phyloP scores from a whole-genome alignment of 257 asterid genomes.

The Henckelia pumila region DNA sequence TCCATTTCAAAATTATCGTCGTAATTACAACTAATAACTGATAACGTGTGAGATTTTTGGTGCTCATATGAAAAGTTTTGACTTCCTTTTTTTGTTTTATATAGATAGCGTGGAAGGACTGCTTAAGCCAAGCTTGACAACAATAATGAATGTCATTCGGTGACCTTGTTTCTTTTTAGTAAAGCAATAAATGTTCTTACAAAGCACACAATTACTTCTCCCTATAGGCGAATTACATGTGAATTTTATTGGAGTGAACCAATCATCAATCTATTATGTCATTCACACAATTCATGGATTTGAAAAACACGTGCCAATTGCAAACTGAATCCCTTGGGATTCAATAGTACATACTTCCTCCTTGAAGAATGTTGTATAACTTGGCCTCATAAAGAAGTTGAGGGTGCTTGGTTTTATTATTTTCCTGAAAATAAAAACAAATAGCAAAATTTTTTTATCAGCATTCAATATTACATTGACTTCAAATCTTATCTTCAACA shows the following conservation, averaged over 20 bases:
- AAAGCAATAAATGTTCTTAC: conserved; percentile 8
- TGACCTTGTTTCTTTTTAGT: background rate
- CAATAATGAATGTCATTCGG: background rate
- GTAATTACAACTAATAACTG: conserved; percentile 3
- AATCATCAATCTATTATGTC: conserved; percentile 4
- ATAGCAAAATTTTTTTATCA: conserved; percentile 12
- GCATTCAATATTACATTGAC: conserved; percentile 10
- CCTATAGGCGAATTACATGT: background rate
- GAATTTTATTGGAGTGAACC: conserved; percentile 6
- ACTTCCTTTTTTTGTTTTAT: conserved; percentile 15
- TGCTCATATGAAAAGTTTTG: background rate
- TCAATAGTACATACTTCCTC: conserved; percentile 75
- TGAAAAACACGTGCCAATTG: conserved; percentile 21
- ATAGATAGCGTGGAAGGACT: background rate
- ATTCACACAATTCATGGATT: conserved; percentile 25
- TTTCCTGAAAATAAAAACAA: conserved; percentile 61
- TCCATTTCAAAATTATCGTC: background rate
- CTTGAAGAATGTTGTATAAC: conserved; percentile 82
- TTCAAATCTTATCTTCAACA: background rate
- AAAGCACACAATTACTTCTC: conserved; percentile 19
- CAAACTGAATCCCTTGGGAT: conserved; percentile 21
- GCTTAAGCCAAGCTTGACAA: conserved; percentile 6
- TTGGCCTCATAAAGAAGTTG: conserved; percentile 94
- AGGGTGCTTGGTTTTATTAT: conserved; percentile 87
- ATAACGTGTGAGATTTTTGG: background rate